A percentile compares a stretch with the other conserved stretches of the same genome.
Evolutionary conservation across 768 basidiomycete species (phyloP).

Genomic region (Crucibulum laeve): DNA sequence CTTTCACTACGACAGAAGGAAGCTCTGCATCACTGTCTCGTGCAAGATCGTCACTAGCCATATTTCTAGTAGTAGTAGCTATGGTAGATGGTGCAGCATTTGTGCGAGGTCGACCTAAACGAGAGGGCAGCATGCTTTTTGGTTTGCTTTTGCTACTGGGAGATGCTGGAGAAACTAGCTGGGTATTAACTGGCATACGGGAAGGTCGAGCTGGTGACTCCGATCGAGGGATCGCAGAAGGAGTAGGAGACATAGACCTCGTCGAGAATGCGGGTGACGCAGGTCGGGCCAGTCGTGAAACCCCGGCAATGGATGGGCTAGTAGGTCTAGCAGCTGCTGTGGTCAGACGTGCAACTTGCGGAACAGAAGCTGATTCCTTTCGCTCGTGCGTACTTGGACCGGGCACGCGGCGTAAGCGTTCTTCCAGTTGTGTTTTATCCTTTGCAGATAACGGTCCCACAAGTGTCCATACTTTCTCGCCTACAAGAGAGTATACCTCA

Average conservation of each 20-base stretch:
- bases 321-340: slow-evolving; percentile 43
- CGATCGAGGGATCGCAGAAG: slow-evolving; percentile 26
- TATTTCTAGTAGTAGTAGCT: neutral
- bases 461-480: slow-evolving; percentile 80
- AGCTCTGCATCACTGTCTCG: neutral
- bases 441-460: slow-evolving; percentile 77
- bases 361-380: slow-evolving; percentile 24
- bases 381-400: slow-evolving; percentile 54
- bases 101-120: slow-evolving; percentile 62
- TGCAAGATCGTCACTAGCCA: neutral
- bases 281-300: slow-evolving; percentile 37
- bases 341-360: slow-evolving; percentile 48
- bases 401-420: slow-evolving; percentile 77
- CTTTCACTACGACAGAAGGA: neutral
- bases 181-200: slow-evolving; percentile 12
- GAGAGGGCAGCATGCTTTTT: slow-evolving; percentile 71
- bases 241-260: slow-evolving; percentile 39
- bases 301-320: slow-evolving; percentile 33
- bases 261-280: slow-evolving; percentile 40
- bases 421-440: slow-evolving; percentile 91
- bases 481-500: slow-evolving; percentile 76
- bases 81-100: slow-evolving; percentile 21
- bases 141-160: slow-evolving; percentile 47
- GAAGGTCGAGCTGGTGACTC: slow-evolving; percentile 38
- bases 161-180: slow-evolving; percentile 24